These are phyloP conservation scores for Trichocladium antarcticum DNA, from an alignment of 495 filamentous ascomycete genomes.

Conservation along the genomic window DNA sequence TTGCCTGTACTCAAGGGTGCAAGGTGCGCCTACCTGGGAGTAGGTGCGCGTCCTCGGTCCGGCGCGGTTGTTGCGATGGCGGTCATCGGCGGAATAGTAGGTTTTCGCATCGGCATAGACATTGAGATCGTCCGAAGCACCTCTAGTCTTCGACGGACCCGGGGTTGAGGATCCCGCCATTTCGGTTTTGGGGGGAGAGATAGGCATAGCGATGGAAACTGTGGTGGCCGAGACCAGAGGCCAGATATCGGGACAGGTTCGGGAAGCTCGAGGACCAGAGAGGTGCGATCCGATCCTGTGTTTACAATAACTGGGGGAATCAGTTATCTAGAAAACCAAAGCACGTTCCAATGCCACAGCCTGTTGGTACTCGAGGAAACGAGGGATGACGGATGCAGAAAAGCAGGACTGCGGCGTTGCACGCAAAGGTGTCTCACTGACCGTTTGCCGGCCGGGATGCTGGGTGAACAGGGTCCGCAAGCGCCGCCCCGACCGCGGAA, in stretches of 20 bases:
- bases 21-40: slow-evolving; percentile 29
- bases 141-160: slow-evolving; percentile 5
- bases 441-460: neutral
- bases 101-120: slow-evolving; percentile 40
- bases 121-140: slow-evolving; percentile 27
- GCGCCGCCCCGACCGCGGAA: slow-evolving; percentile 2
- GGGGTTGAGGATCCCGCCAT: slow-evolving; percentile 1
- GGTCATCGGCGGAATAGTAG: slow-evolving; percentile 40
- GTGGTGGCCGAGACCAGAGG: neutral
- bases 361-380: neutral
- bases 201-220: slow-evolving; percentile 11
- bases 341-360: neutral
- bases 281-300: too few relatives aligned
- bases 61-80: slow-evolving; percentile 31
- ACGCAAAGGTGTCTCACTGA: slow-evolving; percentile 5
- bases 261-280: too few relatives aligned
- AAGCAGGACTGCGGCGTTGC: neutral
- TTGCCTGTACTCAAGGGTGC: too few relatives aligned
- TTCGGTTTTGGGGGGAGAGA: slow-evolving; percentile 3
- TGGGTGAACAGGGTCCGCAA: slow-evolving; percentile 8
- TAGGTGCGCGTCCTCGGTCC: slow-evolving; percentile 38
- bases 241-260: neutral
- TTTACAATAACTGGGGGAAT: too few relatives aligned
- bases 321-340: neutral
- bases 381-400: neutral